A percentile compares a stretch with the other conserved stretches of the same genome.
Conservation (phyloP, 1,284 basidiomycete genomes). For the Flammula alnicola region DNA sequence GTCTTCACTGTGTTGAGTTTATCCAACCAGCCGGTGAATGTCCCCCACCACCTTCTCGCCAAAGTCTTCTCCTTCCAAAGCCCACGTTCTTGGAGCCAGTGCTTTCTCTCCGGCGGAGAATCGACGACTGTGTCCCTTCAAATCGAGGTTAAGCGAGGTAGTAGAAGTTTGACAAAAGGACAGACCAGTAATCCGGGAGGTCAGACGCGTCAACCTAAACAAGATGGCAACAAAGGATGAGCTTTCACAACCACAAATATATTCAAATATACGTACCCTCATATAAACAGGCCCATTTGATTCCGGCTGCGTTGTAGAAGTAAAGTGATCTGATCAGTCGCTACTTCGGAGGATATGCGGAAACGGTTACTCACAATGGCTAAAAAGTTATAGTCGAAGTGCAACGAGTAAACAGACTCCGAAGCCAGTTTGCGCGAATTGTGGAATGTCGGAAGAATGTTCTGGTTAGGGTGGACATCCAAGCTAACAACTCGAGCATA, state of each 20-base stretch:
- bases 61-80: constrained; percentile 25
- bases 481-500: constrained; percentile 26
- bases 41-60: constrained; percentile 25
- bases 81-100: constrained; percentile 23
- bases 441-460: constrained; percentile 11
- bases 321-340: too few species aligned
- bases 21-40: constrained; percentile 25
- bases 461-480: constrained; percentile 22
- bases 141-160: neutral
- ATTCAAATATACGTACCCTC: constrained; percentile 21
- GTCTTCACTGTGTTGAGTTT: constrained; percentile 22
- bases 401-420: constrained; percentile 21
- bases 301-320: too few species aligned
- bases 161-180: neutral
- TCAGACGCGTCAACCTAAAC: constrained; percentile 18
- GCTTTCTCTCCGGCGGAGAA: constrained; percentile 20
- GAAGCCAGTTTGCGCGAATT: constrained; percentile 13
- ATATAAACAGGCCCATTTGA: constrained; percentile 28
- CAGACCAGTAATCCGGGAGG: constrained; percentile 27
- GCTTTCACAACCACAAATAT: too few species aligned
- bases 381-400: constrained; percentile 29
- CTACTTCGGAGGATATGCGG: too few species aligned
- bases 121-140: constrained; percentile 17
- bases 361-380: constrained; percentile 19
- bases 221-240: constrained; percentile 9